Percentiles rank a stretch among this genome's conserved stretches.
phyloP scores from a whole-genome alignment of 108 stramenopile genomes.

The Pinguiococcus pyrenoidosus region DNA sequence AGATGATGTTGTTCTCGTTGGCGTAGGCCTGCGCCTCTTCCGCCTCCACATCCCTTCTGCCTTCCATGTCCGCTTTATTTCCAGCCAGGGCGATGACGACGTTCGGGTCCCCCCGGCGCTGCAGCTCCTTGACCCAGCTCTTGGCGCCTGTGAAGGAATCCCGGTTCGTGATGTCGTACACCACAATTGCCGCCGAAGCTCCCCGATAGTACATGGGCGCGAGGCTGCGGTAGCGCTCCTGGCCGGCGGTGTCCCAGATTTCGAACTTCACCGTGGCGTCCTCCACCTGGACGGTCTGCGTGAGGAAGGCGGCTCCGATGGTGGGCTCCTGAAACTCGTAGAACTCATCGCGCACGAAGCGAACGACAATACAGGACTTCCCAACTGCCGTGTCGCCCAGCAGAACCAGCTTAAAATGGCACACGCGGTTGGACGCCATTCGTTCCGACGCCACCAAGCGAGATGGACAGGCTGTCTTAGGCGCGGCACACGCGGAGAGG shows the following conservation, averaged over 20 bases:
- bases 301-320: slow-evolving; percentile 78
- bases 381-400: slow-evolving; percentile 97
- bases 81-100: slow-evolving; percentile 95
- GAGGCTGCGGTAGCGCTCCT: slow-evolving; percentile 50
- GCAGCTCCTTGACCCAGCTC: slow-evolving; percentile 95
- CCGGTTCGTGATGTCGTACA: slow-evolving; percentile 87
- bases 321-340: slow-evolving; percentile 93
- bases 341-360: slow-evolving; percentile 95
- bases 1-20: slow-evolving; percentile 74
- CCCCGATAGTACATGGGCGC: slow-evolving; percentile 84
- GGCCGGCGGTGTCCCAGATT: slow-evolving; percentile 77
- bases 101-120: slow-evolving; percentile 88
- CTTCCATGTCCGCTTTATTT: slow-evolving; percentile 33
- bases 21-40: slow-evolving; percentile 86
- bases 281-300: slow-evolving; percentile 80
- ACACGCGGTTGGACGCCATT: slow-evolving; percentile 58
- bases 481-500: no score
- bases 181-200: slow-evolving; percentile 76
- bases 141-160: slow-evolving; percentile 90
- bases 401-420: slow-evolving; percentile 96
- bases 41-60: slow-evolving; percentile 39
- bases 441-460: no score
- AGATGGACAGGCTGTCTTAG: no score
- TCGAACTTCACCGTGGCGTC: slow-evolving; percentile 93
- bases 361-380: slow-evolving; percentile 81